Base-by-base conservation (phyloP, 768 basidiomycete species). In the Leucogyrophana mollusca region DNA sequence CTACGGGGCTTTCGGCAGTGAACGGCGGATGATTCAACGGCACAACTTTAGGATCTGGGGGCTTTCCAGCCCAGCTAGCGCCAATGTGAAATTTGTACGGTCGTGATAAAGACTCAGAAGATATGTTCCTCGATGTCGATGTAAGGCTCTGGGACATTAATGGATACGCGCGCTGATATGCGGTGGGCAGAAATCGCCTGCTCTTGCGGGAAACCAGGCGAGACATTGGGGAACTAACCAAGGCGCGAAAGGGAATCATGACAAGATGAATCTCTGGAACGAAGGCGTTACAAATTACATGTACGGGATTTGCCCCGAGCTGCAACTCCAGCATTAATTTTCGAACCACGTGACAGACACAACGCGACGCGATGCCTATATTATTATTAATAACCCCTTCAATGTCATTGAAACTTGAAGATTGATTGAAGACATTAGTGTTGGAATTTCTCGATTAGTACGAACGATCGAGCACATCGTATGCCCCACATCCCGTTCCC, bases 61-160 rank as follows among this genome's bases (percentile, higher is more conserved):
- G 80, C 60, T 92, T 92, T 34, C 81, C 82, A 22, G 81, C 82
- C 84, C 87, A 93, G 62, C 86, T 85, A 13, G 78, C 77, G 43
- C 85, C 89, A 30, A 90, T 71, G 56, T 90, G 81, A 62, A 93
- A 90, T 25, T 68, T 79, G 59, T 83, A 92, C 4, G 86, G 76
- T 16, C 72, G 70, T 13, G 72, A 63, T 20, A 61, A 37, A 5
- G 57, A 13, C 13, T 30, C 27, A 13, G 27, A 56, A 3, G 64
- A 64, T n/a, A 13, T 49, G 30, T 46, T 47, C 34, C 59, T 59
- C 33, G 47, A 18, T 4, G 53, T 51, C n/a, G 20, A 37, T 35
- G 21, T 27, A 32, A 21, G 9, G 16, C 27, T 40, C 25, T 9
- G 20, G 3, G 30, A 30, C 6, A 27, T 16, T 33, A 33, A 34